Conservation (phyloP, 176 grass and related monocot genomes). For the Cenchrus fungigraminus region DNA sequence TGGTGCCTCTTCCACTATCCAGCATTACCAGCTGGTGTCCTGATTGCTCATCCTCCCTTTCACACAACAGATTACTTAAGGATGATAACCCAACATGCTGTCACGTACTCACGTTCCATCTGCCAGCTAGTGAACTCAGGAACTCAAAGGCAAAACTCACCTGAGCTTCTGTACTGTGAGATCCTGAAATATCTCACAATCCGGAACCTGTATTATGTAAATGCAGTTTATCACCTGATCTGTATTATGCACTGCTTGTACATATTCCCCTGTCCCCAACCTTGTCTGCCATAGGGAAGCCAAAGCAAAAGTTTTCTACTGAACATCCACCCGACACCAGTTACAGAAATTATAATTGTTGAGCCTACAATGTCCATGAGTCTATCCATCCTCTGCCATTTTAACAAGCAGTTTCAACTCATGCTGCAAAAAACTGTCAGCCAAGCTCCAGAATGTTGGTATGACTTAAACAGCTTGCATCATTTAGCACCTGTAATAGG, state of each 20-base stretch:
- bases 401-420: constrained; percentile 1
- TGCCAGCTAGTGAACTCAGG: not conserved
- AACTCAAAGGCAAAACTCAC: not conserved
- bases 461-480: not conserved
- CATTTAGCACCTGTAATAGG: constrained; percentile 32
- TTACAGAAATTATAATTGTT: constrained; percentile 10
- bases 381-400: constrained; percentile 21
- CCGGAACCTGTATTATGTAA: not conserved
- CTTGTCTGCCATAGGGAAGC: not conserved
- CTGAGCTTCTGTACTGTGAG: not conserved
- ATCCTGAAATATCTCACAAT: not conserved
- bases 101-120: not conserved
- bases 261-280: constrained; percentile 10
- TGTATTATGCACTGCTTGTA: not conserved
- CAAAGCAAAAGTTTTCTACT: constrained; percentile 16
- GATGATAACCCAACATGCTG: not conserved
- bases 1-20: not conserved
- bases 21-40: not conserved
- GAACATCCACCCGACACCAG: not conserved
- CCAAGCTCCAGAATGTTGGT: not conserved
- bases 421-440: constrained; percentile 1
- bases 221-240: not conserved
- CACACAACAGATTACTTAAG: not conserved
- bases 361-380: not conserved
- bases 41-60: not conserved